Conservation (phyloP, 1,139 yeast genomes). For the Blastobotrys niveus region DNA sequence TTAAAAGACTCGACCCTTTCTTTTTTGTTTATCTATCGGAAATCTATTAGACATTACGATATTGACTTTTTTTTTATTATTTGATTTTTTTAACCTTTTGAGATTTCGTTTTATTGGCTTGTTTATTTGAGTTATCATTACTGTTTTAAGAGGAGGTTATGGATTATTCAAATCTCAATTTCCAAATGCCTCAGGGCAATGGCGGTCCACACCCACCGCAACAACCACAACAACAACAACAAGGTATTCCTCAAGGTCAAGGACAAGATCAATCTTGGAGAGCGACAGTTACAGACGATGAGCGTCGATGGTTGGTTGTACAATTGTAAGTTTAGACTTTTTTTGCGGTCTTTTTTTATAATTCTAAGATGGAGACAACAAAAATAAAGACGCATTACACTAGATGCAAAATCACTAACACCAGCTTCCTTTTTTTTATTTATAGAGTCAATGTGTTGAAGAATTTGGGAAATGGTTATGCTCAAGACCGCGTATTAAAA, state of each 20-base stretch:
- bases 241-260: conserved; percentile 10
- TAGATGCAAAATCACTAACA: no score
- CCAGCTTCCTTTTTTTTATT: background rate
- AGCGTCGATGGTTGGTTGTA: conserved; percentile 25
- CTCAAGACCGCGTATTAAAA: conserved; percentile 28
- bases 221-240: conserved; percentile 8
- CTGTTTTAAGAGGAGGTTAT: background rate
- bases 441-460: conserved; percentile 16
- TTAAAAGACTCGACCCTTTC: background rate
- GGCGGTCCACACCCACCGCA: conserved; percentile 5
- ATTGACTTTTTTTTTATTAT: background rate
- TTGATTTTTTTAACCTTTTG: background rate
- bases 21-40: background rate
- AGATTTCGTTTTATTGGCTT: conserved; percentile 3
- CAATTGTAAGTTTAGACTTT: conserved; percentile 9
- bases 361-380: no score
- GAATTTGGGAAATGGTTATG: conserved; percentile 25
- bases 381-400: no score
- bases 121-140: background rate
- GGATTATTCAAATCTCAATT: conserved; percentile 6
- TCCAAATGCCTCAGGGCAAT: conserved; percentile 7
- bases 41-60: background rate
- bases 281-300: conserved; percentile 24
- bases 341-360: no score
- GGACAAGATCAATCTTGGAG: conserved; percentile 23